These are phyloP conservation scores for Cordia subcordata DNA, from an alignment of 257 asterid genomes.

Conservation along the genomic window DNA sequence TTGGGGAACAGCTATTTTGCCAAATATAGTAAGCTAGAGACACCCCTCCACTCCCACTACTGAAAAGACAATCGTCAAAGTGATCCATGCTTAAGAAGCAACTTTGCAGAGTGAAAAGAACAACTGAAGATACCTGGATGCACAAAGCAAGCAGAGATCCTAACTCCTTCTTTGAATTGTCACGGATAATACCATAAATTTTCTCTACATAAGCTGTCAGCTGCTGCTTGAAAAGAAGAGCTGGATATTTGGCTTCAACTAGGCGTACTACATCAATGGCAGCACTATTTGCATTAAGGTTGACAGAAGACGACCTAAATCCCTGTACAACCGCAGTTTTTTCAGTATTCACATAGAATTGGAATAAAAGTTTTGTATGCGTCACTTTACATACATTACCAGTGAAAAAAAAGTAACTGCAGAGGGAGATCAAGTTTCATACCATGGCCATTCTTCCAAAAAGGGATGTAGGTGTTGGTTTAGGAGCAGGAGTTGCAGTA, in stretches of 20 bases:
- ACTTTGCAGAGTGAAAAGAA: conserved; percentile 5
- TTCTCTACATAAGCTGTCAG: conserved; percentile 96
- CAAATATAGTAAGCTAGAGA: too few relatives aligned
- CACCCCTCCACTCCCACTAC: not conserved
- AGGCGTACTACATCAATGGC: conserved; percentile 84
- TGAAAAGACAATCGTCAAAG: not conserved
- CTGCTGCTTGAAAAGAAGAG: conserved; percentile 98
- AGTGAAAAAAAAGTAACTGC: not conserved
- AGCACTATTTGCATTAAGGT: conserved; percentile 64
- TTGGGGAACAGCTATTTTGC: too few relatives aligned
- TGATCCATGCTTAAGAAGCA: not conserved
- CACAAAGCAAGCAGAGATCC: conserved; percentile 71
- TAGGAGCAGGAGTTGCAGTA: conserved; percentile 67
- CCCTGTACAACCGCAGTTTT: conserved; percentile 49
- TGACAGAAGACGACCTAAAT: conserved; percentile 83
- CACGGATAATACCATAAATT: conserved; percentile 95
- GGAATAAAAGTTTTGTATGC: not conserved
- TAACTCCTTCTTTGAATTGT: conserved; percentile 86
- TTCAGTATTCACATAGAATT: conserved; percentile 5
- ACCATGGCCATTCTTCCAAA: conserved; percentile 99
- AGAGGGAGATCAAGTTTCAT: conserved; percentile 18
- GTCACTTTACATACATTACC: not conserved
- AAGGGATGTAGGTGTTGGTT: conserved; percentile 73
- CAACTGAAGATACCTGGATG: conserved; percentile 61
- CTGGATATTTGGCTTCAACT: conserved; percentile 97